Evolutionary conservation across 768 basidiomycete species (phyloP).

Genomic region (Naganishia kalamii): DNA sequence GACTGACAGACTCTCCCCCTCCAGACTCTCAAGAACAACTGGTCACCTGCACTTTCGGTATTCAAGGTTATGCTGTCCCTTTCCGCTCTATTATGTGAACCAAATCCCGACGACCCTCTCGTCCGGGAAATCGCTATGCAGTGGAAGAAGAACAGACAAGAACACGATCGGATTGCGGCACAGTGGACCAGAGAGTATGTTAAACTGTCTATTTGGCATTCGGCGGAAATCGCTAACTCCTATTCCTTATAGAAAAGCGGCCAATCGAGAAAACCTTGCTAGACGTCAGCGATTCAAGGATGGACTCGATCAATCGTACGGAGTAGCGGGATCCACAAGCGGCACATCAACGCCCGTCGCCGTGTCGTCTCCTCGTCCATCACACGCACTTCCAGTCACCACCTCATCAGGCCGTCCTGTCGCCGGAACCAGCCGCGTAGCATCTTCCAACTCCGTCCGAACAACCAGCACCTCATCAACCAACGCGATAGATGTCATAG

Average conservation of each 20-base stretch:
- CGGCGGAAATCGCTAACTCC: neutral
- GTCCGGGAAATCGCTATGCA: constrained; percentile 41
- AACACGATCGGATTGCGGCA: constrained; percentile 70
- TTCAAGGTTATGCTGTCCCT: constrained; percentile 93
- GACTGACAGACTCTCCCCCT: constrained; percentile 39
- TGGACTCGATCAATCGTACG: neutral
- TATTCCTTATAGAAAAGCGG: neutral
- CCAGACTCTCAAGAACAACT: constrained; percentile 86
- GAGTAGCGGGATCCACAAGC: neutral
- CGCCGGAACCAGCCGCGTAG: constrained; percentile 6
- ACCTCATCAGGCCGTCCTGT: constrained; percentile 3
- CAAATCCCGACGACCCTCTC: constrained; percentile 62
- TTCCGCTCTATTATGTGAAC: constrained; percentile 85
- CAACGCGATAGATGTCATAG: constrained; percentile 9
- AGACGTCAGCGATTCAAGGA: constrained; percentile 6
- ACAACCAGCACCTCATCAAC: constrained; percentile 1
- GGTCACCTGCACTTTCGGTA: constrained; percentile 87
- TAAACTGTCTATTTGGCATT: no score
- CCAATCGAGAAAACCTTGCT: neutral
- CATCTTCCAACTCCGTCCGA: neutral
- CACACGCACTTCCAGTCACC: neutral
- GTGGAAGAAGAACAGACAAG: constrained; percentile 50
- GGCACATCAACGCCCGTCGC: neutral
- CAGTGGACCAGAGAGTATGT: constrained; percentile 60
- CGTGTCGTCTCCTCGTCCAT: neutral